Evolutionary conservation across 306 rosid genomes (phyloP), one percentile per base, ranked within the genome.

Genomic region (Rosa lucieae): DNA sequence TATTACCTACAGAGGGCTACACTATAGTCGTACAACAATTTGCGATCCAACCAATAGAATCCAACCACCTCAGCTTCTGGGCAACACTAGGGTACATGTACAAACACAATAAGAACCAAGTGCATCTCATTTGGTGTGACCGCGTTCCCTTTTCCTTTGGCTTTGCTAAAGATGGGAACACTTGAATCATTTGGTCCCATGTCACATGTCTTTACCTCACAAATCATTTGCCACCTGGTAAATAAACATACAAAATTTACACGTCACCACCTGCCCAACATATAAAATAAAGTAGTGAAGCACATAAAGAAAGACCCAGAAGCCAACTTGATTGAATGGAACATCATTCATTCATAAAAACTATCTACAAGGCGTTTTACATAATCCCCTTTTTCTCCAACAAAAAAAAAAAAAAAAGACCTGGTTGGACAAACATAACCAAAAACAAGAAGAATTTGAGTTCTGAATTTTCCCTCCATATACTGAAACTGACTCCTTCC

Each of bases 401-500:
- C 37, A 18, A 47, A 37, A 72, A 18, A 21, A 1, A n/a, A 55
- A 67, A 75, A 69, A 37, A 62, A 15, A 52, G 61, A 47, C 72
- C 58, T 6, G 67, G 72, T 71, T 12, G 79, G 68, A 62, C 62
- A 73, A 77, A 61, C 76, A 46, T 39, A 47, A 21, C 72, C 39
- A 68, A 77, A 70, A 78, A 71, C 49, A 59, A 70, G 23, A 58
- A 39, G 51, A 48, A 4, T 53, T 39, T 59, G 61, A 75, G 48
- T 18, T 66, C 26, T 77, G 40, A 62, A 3, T 21, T 67, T 89
- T 86, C 94, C 92, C 94, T 84, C 94, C 88, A 83, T 59, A 72
- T 70, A 77, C 65, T 40, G 79, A 85, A 84, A 79, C 78, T 48
- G 82, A 78, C 77, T 68, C 59, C 40, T 70, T 21, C 53, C 65